These are phyloP conservation scores for Pythium rishiriense DNA, from an alignment of 352 stramenopile genomes.

Conservation along the genomic window DNA sequence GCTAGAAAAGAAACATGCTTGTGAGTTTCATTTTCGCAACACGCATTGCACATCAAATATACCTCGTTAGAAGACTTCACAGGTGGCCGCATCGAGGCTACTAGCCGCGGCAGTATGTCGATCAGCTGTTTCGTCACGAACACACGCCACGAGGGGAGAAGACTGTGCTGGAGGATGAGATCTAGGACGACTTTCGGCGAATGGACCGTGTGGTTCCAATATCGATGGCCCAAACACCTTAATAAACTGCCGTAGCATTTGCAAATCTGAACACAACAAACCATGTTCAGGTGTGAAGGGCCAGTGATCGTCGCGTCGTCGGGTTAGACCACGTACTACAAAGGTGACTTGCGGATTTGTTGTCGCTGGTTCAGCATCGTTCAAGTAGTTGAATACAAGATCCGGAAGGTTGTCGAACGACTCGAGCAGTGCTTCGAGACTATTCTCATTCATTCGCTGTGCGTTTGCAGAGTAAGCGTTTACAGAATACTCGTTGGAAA, in stretches of 20 bases:
- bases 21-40: background rate
- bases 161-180: slow-evolving; percentile 72
- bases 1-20: background rate
- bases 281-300: background rate
- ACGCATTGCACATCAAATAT: background rate
- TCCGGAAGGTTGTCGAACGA: slow-evolving; percentile 89
- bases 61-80: slow-evolving; percentile 51
- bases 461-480: background rate
- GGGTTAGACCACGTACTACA: slow-evolving; percentile 50
- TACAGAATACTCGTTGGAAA: no score
- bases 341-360: slow-evolving; percentile 75
- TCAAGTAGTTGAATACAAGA: slow-evolving; percentile 83
- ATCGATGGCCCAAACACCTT: slow-evolving; percentile 70
- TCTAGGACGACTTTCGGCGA: slow-evolving; percentile 63
- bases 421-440: slow-evolving; percentile 73
- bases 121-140: slow-evolving; percentile 84
- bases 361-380: slow-evolving; percentile 61
- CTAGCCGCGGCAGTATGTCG: slow-evolving; percentile 63
- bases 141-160: slow-evolving; percentile 58
- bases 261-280: slow-evolving; percentile 44
- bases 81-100: slow-evolving; percentile 68
- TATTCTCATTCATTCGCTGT: slow-evolving; percentile 81
- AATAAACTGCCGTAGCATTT: slow-evolving; percentile 82
- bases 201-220: slow-evolving; percentile 84
- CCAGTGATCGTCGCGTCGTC: no score